Base-by-base conservation (phyloP, 2,329 filamentous ascomycete species). In the Microcera coccophila region DNA sequence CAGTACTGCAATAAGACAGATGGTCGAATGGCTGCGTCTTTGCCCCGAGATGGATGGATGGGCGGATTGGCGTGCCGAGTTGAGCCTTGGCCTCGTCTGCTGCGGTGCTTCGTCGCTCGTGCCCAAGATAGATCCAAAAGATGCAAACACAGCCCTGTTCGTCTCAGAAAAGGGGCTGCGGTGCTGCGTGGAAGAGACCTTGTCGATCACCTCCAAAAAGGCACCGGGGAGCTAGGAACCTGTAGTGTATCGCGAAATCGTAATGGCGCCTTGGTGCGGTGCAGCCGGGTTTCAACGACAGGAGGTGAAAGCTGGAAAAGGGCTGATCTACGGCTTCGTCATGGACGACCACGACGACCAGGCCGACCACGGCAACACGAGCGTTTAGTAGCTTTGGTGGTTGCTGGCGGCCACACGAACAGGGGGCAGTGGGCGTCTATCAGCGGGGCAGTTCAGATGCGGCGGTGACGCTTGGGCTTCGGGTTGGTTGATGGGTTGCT, bases 371-470 rank as follows among this genome's bases (percentile, higher is more conserved):
- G 48, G 54, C 7, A 12, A 26, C 22, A 52, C 28, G 44, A 45
- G 41, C 41, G 35, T 34, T 34, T 37, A 35, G 38, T 29, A 35
- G 38, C 38, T 39, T 41, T 44, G 41, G 41, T 35, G 45, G 32
- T 17, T 24, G 38, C 48, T 35, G 41, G 38, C 39, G 37, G 44
- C 41, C 41, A 54, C 48, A 52, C 45, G 54, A 12, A 26, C 22
- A 26, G 22, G 39, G 41, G 29, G 44, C n/a, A 36, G 28, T 33
- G 33, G 41, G 26, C 26, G 47, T 52, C 52, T 48, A 47, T 48
- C 44, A 55, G 55, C 55, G 55, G 55, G 55, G 55, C 54, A 53
- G 41, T 44, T 36, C 42, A 54, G 50, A 41, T 53, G 52, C 54
- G 44, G 47, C 52, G 49, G 53, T 56, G 41, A 49, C 50, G 52